Percentiles rank a stretch among this genome's conserved stretches.
phyloP scores from a whole-genome alignment of 2,329 filamentous ascomycete species.

The Trichocomaceae sp. region DNA sequence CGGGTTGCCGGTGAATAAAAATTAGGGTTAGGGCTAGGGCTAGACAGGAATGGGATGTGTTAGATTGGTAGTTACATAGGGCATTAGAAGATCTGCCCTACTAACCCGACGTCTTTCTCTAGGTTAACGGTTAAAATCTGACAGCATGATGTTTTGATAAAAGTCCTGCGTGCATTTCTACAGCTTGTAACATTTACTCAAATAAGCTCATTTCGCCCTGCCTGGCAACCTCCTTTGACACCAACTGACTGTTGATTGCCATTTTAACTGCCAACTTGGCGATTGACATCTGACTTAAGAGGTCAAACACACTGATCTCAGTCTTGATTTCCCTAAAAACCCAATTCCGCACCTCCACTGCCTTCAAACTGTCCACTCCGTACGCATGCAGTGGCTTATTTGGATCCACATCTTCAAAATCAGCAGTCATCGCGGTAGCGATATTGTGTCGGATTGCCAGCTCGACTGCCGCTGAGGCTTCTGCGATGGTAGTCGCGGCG shows the following conservation, averaged over 20 bases:
- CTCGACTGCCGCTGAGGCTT: neutral
- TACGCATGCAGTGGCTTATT: slow-evolving; percentile 13
- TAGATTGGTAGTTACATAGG: no score
- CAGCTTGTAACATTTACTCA: neutral
- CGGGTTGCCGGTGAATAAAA: neutral
- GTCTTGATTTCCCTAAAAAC: slow-evolving; percentile 12
- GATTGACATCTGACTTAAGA: slow-evolving; percentile 12
- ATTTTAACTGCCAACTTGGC: neutral
- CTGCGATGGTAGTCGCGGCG: neutral
- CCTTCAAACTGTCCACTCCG: slow-evolving; percentile 13
- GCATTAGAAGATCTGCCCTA: no score
- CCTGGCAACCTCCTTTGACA: neutral
- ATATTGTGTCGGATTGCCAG: neutral
- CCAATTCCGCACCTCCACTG: slow-evolving; percentile 18
- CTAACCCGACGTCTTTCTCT: no score
- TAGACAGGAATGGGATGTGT: no score
- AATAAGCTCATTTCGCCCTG: neutral
- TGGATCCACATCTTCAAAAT: slow-evolving; percentile 13
- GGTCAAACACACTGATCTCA: slow-evolving; percentile 30
- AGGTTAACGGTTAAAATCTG: no score
- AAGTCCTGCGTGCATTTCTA: neutral
- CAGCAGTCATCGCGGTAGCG: neutral
- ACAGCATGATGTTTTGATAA: neutral
- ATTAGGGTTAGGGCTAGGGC: neutral
- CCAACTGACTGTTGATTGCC: neutral